Evolutionary conservation across 805 yeast genomes (phyloP).

Genomic region (Candida jianshihensis): DNA sequence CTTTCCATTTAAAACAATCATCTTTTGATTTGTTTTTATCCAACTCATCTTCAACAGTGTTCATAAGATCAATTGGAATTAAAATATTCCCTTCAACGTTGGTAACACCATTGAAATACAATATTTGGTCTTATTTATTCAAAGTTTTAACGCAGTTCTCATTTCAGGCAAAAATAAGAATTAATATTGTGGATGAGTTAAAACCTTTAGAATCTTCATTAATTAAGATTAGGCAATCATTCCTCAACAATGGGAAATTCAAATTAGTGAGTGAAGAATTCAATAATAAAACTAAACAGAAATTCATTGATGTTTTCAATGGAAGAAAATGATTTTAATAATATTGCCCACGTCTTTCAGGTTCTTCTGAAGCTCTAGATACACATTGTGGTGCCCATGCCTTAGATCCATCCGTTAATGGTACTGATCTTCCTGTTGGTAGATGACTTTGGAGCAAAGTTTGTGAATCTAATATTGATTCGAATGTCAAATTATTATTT

Average conservation of each 20-base stretch:
- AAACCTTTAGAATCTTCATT: slow-evolving; percentile 19
- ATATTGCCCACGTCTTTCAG: not conserved
- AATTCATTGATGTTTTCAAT: slow-evolving; percentile 32
- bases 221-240: slow-evolving; percentile 21
- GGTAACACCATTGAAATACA: slow-evolving; percentile 25
- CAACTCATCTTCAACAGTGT: slow-evolving; percentile 1
- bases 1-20: slow-evolving; percentile 34
- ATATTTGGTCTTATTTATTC: slow-evolving; percentile 11
- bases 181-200: slow-evolving; percentile 15
- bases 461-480: slow-evolving; percentile 9
- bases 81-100: slow-evolving; percentile 24
- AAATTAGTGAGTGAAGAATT: slow-evolving; percentile 41
- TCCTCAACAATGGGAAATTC: slow-evolving; percentile 41
- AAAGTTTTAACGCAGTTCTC: slow-evolving; percentile 17
- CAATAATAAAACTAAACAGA: slow-evolving; percentile 33
- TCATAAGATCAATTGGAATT: slow-evolving; percentile 21
- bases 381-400: slow-evolving; percentile 14
- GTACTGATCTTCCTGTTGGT: slow-evolving; percentile 21
- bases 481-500: slow-evolving; percentile 26
- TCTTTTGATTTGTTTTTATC: slow-evolving; percentile 15
- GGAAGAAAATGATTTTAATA: slow-evolving; percentile 13
- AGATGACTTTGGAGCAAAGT: slow-evolving; percentile 9
- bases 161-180: slow-evolving; percentile 20
- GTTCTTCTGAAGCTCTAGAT: slow-evolving; percentile 1
- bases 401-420: slow-evolving; percentile 8